Evolutionary conservation across 192 early-diverging fungal genomes (phyloP).

Genomic region (Gamsiella multidivaricata): DNA sequence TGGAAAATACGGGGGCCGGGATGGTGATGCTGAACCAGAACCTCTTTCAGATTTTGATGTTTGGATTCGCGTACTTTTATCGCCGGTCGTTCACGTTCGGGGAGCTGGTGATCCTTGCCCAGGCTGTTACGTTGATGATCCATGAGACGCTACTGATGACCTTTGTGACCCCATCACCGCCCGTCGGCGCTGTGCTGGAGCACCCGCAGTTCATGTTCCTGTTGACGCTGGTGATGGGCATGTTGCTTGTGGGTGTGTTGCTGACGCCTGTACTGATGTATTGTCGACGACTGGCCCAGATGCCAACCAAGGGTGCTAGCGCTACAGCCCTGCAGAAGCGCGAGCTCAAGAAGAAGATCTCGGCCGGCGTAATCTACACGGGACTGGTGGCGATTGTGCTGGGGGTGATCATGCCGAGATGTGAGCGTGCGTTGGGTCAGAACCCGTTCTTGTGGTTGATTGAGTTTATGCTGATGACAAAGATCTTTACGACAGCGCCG

Average conservation of each 20-base stretch:
- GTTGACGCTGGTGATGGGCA: constrained; percentile 74
- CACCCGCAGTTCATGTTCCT: constrained; percentile 61
- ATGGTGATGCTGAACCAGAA: constrained; percentile 54
- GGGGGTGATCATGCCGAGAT: constrained; percentile 66
- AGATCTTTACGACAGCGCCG: constrained; percentile 11
- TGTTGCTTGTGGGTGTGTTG: constrained; percentile 72
- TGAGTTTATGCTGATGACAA: constrained; percentile 36
- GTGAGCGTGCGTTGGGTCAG: constrained; percentile 56
- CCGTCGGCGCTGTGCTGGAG: constrained; percentile 21
- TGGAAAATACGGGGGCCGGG: constrained; percentile 38
- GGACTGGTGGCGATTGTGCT: constrained; percentile 58
- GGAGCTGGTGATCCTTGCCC: constrained; percentile 71
- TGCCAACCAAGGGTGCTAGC: constrained; percentile 56
- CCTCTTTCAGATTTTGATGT: constrained; percentile 51
- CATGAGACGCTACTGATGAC: constrained; percentile 32
- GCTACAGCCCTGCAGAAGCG: constrained; percentile 20
- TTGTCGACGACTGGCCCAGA: constrained; percentile 60
- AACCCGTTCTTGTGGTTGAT: constrained; percentile 79
- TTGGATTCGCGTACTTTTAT: constrained; percentile 50
- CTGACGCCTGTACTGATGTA: constrained; percentile 64
- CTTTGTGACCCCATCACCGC: constrained; percentile 19
- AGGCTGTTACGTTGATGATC: constrained; percentile 64
- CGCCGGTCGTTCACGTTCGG: constrained; percentile 73
- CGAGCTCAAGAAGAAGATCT: constrained; percentile 55
- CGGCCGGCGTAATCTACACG: constrained; percentile 56